Conservation (phyloP, 1,139 yeast species). For the Sugiyamaella castrensis region DNA sequence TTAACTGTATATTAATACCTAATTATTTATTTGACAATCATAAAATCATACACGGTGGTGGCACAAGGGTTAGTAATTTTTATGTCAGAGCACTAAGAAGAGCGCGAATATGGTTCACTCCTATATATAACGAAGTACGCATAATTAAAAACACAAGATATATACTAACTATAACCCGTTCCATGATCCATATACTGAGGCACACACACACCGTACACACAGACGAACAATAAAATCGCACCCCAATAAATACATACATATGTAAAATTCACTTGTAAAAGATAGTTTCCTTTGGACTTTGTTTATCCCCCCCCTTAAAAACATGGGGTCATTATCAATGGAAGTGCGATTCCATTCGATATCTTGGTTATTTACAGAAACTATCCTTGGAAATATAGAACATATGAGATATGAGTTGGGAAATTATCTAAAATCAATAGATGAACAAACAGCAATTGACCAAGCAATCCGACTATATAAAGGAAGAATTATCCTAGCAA, state of each 20-base stretch:
- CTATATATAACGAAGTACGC: no score
- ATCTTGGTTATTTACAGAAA: slow-evolving; percentile 13
- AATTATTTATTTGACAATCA: not conserved
- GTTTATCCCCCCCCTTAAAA: no score
- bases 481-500: slow-evolving; percentile 10
- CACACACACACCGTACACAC: not conserved
- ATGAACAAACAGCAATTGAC: not conserved
- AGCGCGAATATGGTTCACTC: no score
- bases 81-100: no score
- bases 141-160: no score
- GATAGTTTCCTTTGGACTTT: no score
- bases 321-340: slow-evolving; percentile 4
- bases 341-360: slow-evolving; percentile 10
- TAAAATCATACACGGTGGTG: not conserved
- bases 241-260: no score
- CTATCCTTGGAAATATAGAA: slow-evolving; percentile 10
- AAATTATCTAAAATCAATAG: not conserved
- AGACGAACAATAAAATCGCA: not conserved
- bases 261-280: no score
- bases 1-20: no score
- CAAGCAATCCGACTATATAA: not conserved
- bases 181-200: no score
- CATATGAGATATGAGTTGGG: slow-evolving; percentile 9
- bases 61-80: not conserved
- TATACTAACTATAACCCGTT: no score